phyloP scores from a whole-genome alignment of 2,329 filamentous ascomycete species.

The Anthostomella pinea region DNA sequence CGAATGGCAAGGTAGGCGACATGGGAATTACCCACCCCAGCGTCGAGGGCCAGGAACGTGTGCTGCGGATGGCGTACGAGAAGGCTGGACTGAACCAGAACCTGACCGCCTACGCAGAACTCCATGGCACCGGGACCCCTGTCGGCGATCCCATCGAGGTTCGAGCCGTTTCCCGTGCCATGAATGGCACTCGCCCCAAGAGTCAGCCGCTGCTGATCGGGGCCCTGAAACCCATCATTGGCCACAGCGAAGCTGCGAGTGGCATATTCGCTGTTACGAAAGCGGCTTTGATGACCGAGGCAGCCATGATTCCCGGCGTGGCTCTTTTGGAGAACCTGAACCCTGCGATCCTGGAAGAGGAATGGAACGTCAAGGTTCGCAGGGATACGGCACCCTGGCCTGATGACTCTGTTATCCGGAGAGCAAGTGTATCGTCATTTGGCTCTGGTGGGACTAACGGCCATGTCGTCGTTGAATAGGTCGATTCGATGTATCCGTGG shows the following conservation, averaged over 20 bases:
- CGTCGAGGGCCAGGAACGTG: conserved; percentile 19
- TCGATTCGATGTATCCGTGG: conserved; percentile 18
- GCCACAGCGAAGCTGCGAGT: conserved; percentile 25
- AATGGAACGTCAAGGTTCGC: conserved; percentile 16
- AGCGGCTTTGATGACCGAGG: conserved; percentile 17
- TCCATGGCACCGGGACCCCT: conserved; percentile 26
- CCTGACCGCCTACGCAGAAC: conserved; percentile 23
- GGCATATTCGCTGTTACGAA: conserved; percentile 24
- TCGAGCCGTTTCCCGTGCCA: conserved; percentile 13
- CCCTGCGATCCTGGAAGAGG: conserved; percentile 13
- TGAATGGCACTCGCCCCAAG: conserved; percentile 16
- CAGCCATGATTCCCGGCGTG: conserved; percentile 14
- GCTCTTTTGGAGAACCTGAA: conserved; percentile 20
- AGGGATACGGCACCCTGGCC: conserved; percentile 19
- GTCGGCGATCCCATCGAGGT: conserved; percentile 27
- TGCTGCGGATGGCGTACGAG: conserved; percentile 21
- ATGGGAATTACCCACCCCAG: conserved; percentile 31
- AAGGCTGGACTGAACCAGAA: conserved; percentile 19
- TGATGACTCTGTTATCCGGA: conserved; percentile 7
- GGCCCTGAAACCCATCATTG: conserved; percentile 22
- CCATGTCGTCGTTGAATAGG: conserved; percentile 18
- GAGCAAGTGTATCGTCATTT: conserved; percentile 19
- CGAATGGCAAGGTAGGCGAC: conserved; percentile 28
- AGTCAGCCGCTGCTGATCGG: conserved; percentile 18
- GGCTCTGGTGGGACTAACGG: conserved; percentile 22